These are phyloP conservation scores for Torulaspora delbrueckii DNA, from an alignment of 805 yeast species.

Conservation along the genomic window DNA sequence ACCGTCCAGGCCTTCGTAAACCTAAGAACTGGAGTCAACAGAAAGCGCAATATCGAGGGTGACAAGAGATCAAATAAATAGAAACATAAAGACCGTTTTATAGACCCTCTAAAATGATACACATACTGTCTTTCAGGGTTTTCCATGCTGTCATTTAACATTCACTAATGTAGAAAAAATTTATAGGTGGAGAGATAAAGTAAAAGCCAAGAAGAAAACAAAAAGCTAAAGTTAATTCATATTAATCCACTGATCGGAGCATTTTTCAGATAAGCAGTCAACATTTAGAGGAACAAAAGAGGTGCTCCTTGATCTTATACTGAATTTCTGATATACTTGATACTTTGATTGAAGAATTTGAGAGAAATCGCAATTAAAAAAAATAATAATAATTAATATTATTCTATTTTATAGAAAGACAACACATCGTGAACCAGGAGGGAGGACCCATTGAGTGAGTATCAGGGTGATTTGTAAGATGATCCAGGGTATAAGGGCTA, in stretches of 20 bases:
- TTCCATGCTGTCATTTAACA: neutral
- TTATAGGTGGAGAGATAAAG: neutral
- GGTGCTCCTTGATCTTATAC: neutral
- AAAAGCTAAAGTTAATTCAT: neutral
- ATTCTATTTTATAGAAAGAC: neutral
- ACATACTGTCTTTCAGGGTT: constrained; percentile 1
- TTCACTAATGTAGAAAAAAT: neutral
- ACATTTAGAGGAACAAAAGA: neutral
- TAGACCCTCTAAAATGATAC: neutral
- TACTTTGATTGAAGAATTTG: neutral
- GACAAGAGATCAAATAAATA: constrained; percentile 3
- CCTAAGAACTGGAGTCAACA: constrained; percentile 31
- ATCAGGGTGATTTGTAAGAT: neutral
- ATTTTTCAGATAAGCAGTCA: neutral
- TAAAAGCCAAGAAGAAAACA: neutral
- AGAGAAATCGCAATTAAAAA: neutral
- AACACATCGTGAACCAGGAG: neutral
- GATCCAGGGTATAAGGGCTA: neutral
- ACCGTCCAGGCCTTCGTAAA: constrained; percentile 36
- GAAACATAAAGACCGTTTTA: neutral
- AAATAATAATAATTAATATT: neutral
- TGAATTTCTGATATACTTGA: neutral
- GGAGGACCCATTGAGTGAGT: neutral
- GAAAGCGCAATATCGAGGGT: constrained; percentile 16
- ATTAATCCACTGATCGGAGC: neutral